A percentile compares a stretch with the other conserved stretches of the same genome.
Evolutionary conservation across 2,329 filamentous ascomycete species (phyloP).

Genomic region (Fusarium fujikuroi): DNA sequence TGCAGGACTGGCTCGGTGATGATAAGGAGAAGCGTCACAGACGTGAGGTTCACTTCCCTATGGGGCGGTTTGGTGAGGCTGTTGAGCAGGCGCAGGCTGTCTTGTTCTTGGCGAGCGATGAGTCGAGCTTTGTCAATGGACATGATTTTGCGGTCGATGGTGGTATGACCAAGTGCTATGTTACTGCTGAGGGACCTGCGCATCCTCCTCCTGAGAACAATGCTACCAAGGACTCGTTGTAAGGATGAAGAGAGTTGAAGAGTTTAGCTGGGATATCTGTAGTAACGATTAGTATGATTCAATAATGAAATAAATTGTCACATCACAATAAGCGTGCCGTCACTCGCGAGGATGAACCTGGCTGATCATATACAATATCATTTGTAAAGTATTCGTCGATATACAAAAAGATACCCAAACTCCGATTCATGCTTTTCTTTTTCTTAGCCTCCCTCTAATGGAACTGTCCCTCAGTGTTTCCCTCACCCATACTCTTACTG

Average conservation of each 20-base stretch:
- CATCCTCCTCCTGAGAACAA: conserved; percentile 68
- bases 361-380: conserved; percentile 19
- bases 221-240: conserved; percentile 60
- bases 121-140: conserved; percentile 90
- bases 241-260: not conserved
- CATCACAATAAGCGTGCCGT: not conserved
- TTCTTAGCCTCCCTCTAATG: conserved; percentile 43
- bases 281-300: conserved; percentile 35
- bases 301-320: conserved; percentile 27
- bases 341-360: conserved; percentile 15
- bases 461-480: conserved; percentile 85
- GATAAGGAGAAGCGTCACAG: conserved; percentile 83
- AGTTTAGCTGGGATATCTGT: not conserved
- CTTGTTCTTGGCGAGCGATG: conserved; percentile 86
- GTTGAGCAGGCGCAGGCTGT: conserved; percentile 92
- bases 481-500: conserved; percentile 93
- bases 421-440: conserved; percentile 43
- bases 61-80: conserved; percentile 90
- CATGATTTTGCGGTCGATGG: conserved; percentile 96
- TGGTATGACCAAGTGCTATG: conserved; percentile 93
- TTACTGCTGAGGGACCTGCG: conserved; percentile 71
- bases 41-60: conserved; percentile 90
- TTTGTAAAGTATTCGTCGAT: conserved; percentile 29
- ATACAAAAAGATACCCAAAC: conserved; percentile 35
- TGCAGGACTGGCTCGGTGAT: conserved; percentile 94